Base-by-base conservation (phyloP, 2,329 filamentous ascomycete genomes). In the Sclerotiophoma versabilis region DNA sequence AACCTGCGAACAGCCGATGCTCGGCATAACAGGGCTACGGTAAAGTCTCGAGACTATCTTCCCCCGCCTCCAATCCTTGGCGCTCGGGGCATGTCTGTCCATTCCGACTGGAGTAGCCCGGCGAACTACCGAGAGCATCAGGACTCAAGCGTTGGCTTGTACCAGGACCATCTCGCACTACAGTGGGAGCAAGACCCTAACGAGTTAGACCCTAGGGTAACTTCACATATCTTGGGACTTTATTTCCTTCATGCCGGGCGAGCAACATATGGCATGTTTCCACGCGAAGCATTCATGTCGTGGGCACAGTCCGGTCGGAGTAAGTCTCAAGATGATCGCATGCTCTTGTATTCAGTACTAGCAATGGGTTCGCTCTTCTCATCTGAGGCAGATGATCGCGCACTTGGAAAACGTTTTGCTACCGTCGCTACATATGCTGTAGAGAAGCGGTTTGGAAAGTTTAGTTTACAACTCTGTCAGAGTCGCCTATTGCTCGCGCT, bases 401-500 rank as follows among this genome's bases (percentile, higher is more conserved):
- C 65, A 17, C 73, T 80, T 5, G 78, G 83, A 15, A 77, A 76
- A 53, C 71, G 76, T 17, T 86, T 83, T 63, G 78, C 79, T 9
- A 74, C 77, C 30, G 82, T 88, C 43, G 85, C 86, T 4, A 78
- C 83, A 41, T 84, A 84, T 64, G 86, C 85, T 2, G 77, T 81
- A 36, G 77, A 82, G 34, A 77, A 77, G 46, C 77, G 77, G 26
- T 78, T 81, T 54, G 80, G 83, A 17, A 76, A 69, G 7, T 81
- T 85, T 54, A 84, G 78, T 50, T 72, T 92, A 42, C 86, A 90
- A 60, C 76, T 91, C 37, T 84, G 87, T 11, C 89, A 91, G 68
- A 83, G 83, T 39, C 82, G 86, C 48, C 76, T 91, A n/a, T 78
- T 91, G 14, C 79, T 92, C 32, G 82, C 84, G 17, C 74, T 90